Conservation (phyloP, 306 rosid species). For the Trichosanthes cucumerina region DNA sequence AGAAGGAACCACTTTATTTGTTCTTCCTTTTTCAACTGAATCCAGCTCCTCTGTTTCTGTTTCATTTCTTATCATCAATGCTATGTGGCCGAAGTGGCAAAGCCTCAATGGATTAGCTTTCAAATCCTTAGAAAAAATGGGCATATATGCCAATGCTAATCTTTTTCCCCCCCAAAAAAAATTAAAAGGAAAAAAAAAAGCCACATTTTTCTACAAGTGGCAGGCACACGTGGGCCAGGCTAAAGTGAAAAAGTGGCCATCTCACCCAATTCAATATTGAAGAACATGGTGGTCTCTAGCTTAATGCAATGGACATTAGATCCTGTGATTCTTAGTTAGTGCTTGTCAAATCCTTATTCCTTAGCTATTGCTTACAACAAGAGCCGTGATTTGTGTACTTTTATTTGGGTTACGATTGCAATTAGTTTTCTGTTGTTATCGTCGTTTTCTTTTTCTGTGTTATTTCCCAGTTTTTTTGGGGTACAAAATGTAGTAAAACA, state of each 20-base stretch:
- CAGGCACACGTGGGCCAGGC: slow-evolving; percentile 13
- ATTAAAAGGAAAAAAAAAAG: background rate
- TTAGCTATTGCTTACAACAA: background rate
- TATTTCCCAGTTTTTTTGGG: background rate
- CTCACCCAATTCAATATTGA: background rate
- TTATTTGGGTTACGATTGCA: background rate
- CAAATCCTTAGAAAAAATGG: slow-evolving; percentile 5
- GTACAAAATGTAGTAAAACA: background rate
- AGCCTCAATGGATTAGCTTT: slow-evolving; percentile 17
- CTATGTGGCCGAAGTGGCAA: slow-evolving; percentile 49
- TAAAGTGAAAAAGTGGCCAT: background rate
- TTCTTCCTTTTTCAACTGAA: slow-evolving; percentile 13
- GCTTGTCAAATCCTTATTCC: background rate
- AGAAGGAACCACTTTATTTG: slow-evolving; percentile 15
- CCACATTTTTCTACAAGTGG: slow-evolving; percentile 5
- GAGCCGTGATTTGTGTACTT: background rate
- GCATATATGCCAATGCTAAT: slow-evolving; percentile 5
- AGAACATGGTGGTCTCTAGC: background rate
- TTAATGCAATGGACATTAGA: background rate
- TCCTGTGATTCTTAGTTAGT: background rate
- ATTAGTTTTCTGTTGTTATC: background rate
- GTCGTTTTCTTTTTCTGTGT: background rate
- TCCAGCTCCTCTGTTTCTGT: slow-evolving; percentile 38
- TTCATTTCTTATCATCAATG: slow-evolving; percentile 42
- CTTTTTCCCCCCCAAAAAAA: background rate